Evolutionary conservation across 768 basidiomycete genomes (phyloP).

Genomic region (Vararia minispora): DNA sequence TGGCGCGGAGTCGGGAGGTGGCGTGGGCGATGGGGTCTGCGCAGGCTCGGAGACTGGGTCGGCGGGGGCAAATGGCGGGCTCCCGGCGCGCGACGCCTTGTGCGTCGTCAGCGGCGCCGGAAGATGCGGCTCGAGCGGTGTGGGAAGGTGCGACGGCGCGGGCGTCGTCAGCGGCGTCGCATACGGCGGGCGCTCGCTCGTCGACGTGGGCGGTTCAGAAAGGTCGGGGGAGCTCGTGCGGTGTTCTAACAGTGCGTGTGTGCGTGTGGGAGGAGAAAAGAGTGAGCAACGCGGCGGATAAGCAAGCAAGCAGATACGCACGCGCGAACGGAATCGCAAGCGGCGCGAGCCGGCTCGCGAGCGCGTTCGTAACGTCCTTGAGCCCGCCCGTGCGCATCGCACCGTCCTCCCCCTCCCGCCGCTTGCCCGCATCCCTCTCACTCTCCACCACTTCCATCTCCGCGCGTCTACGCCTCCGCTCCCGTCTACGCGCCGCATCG

Average conservation of each 20-base stretch:
- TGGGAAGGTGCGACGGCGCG: constrained; percentile 28
- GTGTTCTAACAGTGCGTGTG: constrained; percentile 7
- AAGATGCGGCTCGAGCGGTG: constrained; percentile 40
- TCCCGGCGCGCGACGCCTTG: too few species aligned
- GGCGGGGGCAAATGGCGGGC: too few species aligned
- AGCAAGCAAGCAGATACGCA: neutral
- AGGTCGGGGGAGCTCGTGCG: too few species aligned
- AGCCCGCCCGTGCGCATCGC: constrained; percentile 32
- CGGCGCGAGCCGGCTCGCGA: constrained; percentile 25
- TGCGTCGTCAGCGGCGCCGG: too few species aligned
- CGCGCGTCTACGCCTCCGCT: too few species aligned
- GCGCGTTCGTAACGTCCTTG: constrained; percentile 57
- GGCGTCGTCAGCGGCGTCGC: constrained; percentile 35
- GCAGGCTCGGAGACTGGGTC: too few species aligned
- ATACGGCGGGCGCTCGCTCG: constrained; percentile 27
- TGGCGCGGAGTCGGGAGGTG: constrained; percentile 25
- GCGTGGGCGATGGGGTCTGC: too few species aligned
- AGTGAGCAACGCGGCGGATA: constrained; percentile 10
- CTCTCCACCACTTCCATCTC: constrained; percentile 10
- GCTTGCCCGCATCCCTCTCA: constrained; percentile 15
- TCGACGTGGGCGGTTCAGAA: constrained; percentile 18
- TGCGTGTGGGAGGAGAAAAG: neutral
- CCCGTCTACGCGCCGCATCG: too few species aligned
- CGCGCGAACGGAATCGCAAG: constrained; percentile 30
- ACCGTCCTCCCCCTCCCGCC: constrained; percentile 29